Evolutionary conservation across 352 stramenopile species (phyloP).

Genomic region (Phytophthora macrochlamydospora): DNA sequence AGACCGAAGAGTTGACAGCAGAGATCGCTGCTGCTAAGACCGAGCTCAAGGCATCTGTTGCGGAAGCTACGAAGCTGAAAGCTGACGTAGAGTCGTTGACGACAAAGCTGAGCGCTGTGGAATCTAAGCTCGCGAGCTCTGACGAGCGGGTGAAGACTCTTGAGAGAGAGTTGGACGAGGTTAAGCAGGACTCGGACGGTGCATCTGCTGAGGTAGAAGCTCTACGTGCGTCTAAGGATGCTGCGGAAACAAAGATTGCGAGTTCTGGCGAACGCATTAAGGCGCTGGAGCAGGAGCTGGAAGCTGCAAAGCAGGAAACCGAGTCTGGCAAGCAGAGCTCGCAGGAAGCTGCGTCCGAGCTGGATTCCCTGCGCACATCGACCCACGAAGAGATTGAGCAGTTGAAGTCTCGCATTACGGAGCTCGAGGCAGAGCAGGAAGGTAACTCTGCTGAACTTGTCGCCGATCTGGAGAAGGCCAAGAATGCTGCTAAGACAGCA

Average conservation of each 20-base stretch:
- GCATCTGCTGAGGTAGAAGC: conserved; percentile 17
- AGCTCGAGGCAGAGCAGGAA: conserved; percentile 33
- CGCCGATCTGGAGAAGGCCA: conserved; percentile 38
- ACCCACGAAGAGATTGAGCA: conserved; percentile 35
- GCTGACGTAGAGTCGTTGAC: conserved; percentile 18
- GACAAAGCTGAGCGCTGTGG: conserved; percentile 13
- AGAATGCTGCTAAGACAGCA: conserved; percentile 23
- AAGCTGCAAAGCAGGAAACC: neutral
- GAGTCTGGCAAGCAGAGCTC: neutral
- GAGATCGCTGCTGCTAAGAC: conserved; percentile 36
- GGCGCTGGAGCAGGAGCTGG: conserved; percentile 2
- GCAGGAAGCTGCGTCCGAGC: conserved; percentile 4
- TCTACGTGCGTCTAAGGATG: conserved; percentile 22
- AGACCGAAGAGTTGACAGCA: conserved; percentile 26
- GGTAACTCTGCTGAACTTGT: conserved; percentile 30
- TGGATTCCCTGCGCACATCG: conserved; percentile 19
- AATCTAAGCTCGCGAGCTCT: conserved; percentile 12
- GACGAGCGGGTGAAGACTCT: conserved; percentile 34
- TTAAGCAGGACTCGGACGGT: conserved; percentile 20
- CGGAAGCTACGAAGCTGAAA: conserved; percentile 7
- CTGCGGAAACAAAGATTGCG: conserved; percentile 1
- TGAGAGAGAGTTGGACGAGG: conserved; percentile 31
- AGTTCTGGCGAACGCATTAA: neutral
- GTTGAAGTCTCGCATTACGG: conserved; percentile 31
- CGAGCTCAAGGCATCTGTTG: conserved; percentile 20